A percentile compares a stretch with the other conserved stretches of the same genome.
phyloP scores from a whole-genome alignment of 139 green algal species.

The Chlamydomonas schloesseri region DNA sequence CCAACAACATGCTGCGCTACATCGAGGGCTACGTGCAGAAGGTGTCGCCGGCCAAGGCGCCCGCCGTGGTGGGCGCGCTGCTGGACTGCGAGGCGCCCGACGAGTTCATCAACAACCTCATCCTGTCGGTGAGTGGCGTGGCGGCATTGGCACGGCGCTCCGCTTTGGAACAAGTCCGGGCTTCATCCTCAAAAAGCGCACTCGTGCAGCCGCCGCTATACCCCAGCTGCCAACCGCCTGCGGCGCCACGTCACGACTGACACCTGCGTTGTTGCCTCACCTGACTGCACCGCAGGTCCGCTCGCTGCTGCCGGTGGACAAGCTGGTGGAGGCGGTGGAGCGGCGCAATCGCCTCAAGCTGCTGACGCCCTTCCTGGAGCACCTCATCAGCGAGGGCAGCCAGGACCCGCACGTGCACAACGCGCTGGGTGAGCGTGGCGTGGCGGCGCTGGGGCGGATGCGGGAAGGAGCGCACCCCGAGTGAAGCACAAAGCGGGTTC shows the following conservation, averaged over 20 bases:
- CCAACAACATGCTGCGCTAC: slow-evolving; percentile 87
- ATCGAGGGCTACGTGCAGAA: slow-evolving; percentile 99
- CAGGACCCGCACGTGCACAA: slow-evolving; percentile 97
- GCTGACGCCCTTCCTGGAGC: slow-evolving; percentile 97
- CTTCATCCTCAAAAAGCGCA: too few species aligned
- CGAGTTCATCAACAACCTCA: slow-evolving; percentile 98
- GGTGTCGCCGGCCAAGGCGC: slow-evolving; percentile 80
- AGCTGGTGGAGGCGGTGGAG: slow-evolving; percentile 82
- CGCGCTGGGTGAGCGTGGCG: slow-evolving; percentile 74
- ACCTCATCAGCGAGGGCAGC: slow-evolving; percentile 95
- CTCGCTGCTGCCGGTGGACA: slow-evolving; percentile 79
- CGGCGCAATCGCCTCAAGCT: slow-evolving; percentile 95
- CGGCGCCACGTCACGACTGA: too few species aligned
- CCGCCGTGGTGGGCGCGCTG: slow-evolving; percentile 88
- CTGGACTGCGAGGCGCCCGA: slow-evolving; percentile 96
- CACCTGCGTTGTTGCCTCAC: too few species aligned
- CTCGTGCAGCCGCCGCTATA: too few species aligned
- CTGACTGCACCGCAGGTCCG: slow-evolving; percentile 45
- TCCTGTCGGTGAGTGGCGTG: slow-evolving; percentile 87
- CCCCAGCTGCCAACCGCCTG: too few species aligned
- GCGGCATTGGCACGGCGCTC: too few species aligned
- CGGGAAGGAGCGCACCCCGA: too few species aligned
- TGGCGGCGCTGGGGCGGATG: background rate
- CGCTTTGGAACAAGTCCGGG: too few species aligned
- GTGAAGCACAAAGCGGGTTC: background rate